A percentile compares a stretch with the other conserved stretches of the same genome.
Conservation (phyloP, 371 early-diverging fungal genomes). For the Dinochytrium kinnereticum region DNA sequence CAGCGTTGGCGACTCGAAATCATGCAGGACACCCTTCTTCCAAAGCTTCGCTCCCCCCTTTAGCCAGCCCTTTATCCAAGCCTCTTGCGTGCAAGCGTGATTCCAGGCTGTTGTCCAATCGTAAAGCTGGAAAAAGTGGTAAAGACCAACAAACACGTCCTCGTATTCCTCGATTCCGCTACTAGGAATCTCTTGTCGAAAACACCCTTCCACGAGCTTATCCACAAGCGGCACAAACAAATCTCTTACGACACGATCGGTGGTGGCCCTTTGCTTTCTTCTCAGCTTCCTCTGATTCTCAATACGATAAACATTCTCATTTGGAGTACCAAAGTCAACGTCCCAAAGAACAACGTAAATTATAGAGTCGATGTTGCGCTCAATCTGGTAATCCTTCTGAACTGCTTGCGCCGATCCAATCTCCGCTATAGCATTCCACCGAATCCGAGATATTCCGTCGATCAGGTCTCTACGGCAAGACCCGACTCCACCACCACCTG, state of each 20-base stretch:
- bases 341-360: conserved; percentile 48
- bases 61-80: conserved; percentile 37
- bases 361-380: conserved; percentile 41
- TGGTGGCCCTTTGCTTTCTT: conserved; percentile 20
- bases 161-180: conserved; percentile 31
- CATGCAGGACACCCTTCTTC: conserved; percentile 15
- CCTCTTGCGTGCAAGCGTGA: conserved; percentile 33
- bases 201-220: conserved; percentile 33
- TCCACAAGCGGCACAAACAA: conserved; percentile 38
- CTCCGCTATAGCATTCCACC: conserved; percentile 48
- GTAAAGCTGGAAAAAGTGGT: conserved; percentile 36
- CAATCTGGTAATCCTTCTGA: conserved; percentile 50
- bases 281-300: conserved; percentile 25
- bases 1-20: conserved; percentile 39
- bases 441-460: conserved; percentile 34
- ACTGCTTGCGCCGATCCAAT: conserved; percentile 39
- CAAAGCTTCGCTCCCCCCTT: conserved; percentile 16
- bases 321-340: conserved; percentile 43
- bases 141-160: conserved; percentile 37
- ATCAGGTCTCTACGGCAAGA: conserved; percentile 47
- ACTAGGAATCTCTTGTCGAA: conserved; percentile 17
- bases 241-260: conserved; percentile 26
- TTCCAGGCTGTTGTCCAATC: conserved; percentile 46
- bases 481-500: conserved; percentile 51
- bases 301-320: conserved; percentile 41